Conservation (phyloP, 768 basidiomycete species). For the Tubosaeta brunneosetosa region DNA sequence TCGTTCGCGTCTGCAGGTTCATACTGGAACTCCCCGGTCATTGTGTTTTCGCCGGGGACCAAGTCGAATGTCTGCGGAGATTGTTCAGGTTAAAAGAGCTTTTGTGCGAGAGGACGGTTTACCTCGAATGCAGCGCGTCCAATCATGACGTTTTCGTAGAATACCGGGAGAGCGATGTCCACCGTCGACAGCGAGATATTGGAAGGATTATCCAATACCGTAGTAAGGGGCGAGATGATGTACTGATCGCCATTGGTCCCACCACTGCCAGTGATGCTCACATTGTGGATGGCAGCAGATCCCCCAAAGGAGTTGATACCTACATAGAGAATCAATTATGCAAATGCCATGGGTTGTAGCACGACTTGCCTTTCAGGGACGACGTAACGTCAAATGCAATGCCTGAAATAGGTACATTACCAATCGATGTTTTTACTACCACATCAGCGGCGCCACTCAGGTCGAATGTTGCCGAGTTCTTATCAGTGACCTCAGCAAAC, state of each 20-base stretch:
- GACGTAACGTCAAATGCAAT: constrained; percentile 62
- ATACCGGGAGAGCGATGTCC: constrained; percentile 53
- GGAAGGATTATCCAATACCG: constrained; percentile 60
- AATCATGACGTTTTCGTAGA: constrained; percentile 51
- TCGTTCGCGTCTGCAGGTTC: constrained; percentile 61
- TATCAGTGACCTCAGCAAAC: constrained; percentile 57
- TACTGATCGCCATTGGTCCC: constrained; percentile 57
- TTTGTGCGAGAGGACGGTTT: constrained; percentile 16
- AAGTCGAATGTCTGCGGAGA: constrained; percentile 47
- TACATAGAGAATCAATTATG: constrained; percentile 13
- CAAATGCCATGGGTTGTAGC: not conserved
- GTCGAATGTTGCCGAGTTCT: constrained; percentile 38
- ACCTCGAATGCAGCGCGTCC: constrained; percentile 59
- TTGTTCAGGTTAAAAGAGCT: not conserved
- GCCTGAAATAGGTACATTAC: constrained; percentile 59
- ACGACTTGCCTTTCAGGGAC: constrained; percentile 42
- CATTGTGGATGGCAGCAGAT: constrained; percentile 47
- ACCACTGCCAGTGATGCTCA: constrained; percentile 61
- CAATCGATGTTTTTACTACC: constrained; percentile 56
- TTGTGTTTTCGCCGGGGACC: constrained; percentile 50
- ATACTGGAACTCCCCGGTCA: constrained; percentile 64
- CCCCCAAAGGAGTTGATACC: constrained; percentile 60
- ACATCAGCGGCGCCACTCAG: constrained; percentile 58
- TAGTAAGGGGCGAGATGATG: constrained; percentile 53
- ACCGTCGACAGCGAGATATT: constrained; percentile 60